phyloP scores from a whole-genome alignment of 2,329 filamentous ascomycete genomes.

The Nakataea oryzae region DNA sequence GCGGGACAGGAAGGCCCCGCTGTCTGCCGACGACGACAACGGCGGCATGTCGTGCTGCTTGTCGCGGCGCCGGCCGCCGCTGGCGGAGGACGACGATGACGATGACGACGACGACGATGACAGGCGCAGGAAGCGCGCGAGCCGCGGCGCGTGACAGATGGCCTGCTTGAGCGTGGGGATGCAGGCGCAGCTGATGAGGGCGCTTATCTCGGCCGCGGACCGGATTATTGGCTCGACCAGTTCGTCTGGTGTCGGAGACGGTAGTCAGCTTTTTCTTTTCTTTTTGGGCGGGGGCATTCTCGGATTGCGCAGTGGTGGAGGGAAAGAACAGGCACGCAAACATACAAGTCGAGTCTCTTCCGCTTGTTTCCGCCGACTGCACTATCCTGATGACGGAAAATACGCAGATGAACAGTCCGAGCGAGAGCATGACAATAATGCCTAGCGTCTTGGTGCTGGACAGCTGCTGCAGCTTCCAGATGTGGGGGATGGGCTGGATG shows the following conservation, averaged over 20 bases:
- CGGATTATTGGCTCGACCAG: slow-evolving; percentile 7
- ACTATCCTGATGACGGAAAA: neutral
- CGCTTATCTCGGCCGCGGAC: slow-evolving; percentile 10
- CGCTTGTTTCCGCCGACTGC: neutral
- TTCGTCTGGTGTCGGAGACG: neutral
- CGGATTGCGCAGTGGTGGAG: no score
- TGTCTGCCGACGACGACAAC: no score
- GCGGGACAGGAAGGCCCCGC: no score
- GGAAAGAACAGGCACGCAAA: no score
- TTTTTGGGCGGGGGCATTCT: neutral
- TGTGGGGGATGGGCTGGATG: slow-evolving; percentile 8
- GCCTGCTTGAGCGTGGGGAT: slow-evolving; percentile 8
- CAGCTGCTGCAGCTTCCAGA: slow-evolving; percentile 8
- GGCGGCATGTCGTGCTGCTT: no score
- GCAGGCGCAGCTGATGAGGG: slow-evolving; percentile 10
- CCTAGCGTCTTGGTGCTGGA: slow-evolving; percentile 5
- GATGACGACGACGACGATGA: slow-evolving; percentile 1
- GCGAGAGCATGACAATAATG: slow-evolving; percentile 7
- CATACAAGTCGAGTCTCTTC: neutral
- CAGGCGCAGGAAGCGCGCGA: slow-evolving; percentile 6
- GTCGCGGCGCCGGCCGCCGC: no score
- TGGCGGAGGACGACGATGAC: no score
- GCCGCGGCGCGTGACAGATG: slow-evolving; percentile 4
- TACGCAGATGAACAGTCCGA: slow-evolving; percentile 3
- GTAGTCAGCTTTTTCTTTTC: neutral